Conservation (phyloP, 495 filamentous ascomycete species). For the Tuber melanosporum region DNA sequence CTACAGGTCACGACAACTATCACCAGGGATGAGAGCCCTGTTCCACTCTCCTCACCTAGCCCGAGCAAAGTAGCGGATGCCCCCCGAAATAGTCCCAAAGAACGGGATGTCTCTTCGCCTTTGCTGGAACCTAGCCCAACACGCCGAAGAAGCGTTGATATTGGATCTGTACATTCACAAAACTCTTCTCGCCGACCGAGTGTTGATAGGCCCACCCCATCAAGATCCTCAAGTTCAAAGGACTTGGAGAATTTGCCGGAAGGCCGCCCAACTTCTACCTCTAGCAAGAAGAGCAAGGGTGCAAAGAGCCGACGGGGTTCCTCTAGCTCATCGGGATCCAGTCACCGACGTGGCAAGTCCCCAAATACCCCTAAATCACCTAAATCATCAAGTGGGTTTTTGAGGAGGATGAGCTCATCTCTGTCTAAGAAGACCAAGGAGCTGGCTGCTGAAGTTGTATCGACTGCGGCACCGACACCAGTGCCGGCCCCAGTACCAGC, state of each 20-base stretch:
- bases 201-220: slow-evolving; percentile 22
- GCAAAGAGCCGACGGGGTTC: slow-evolving; percentile 27
- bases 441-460: slow-evolving; percentile 6
- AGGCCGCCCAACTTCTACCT: slow-evolving; percentile 16
- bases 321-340: slow-evolving; percentile 26
- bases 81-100: neutral
- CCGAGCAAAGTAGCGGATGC: neutral
- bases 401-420: slow-evolving; percentile 36
- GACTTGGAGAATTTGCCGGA: slow-evolving; percentile 34
- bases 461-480: neutral
- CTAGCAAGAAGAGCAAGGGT: slow-evolving; percentile 26
- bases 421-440: slow-evolving; percentile 34
- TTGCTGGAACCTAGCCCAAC: neutral
- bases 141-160: slow-evolving; percentile 26
- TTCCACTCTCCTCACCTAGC: neutral
- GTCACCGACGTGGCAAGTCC: slow-evolving; percentile 27
- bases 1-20: slow-evolving; percentile 41
- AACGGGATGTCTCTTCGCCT: neutral
- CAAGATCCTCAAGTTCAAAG: slow-evolving; percentile 30
- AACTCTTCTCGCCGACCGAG: slow-evolving; percentile 28
- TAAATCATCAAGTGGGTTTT: slow-evolving; percentile 30
- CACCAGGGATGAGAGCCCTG: slow-evolving; percentile 19
- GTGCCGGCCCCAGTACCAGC: neutral
- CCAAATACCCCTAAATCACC: slow-evolving; percentile 29
- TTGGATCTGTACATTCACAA: slow-evolving; percentile 15